These are phyloP conservation scores for Ophioceras dolichostomum DNA, from an alignment of 2,329 filamentous ascomycete species.

Conservation along the genomic window DNA sequence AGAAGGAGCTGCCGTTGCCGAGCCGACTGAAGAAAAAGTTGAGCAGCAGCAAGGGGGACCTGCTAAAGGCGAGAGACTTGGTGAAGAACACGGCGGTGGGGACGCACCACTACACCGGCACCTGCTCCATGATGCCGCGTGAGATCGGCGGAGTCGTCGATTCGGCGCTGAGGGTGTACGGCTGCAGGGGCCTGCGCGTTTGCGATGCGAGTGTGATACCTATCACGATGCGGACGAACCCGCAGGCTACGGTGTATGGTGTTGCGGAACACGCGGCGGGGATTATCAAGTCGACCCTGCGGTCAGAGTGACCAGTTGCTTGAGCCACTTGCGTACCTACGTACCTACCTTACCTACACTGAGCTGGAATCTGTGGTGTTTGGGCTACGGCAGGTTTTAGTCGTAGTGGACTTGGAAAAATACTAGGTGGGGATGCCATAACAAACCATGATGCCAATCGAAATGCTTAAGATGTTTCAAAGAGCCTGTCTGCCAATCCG, in stretches of 20 bases:
- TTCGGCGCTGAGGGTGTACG: slow-evolving; percentile 26
- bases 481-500: no score
- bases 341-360: no score
- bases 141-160: slow-evolving; percentile 30
- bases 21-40: slow-evolving; percentile 7
- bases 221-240: slow-evolving; percentile 22
- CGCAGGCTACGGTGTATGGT: slow-evolving; percentile 13
- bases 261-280: slow-evolving; percentile 24
- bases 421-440: no score
- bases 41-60: neutral
- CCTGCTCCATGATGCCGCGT: slow-evolving; percentile 27
- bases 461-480: no score
- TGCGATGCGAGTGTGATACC: slow-evolving; percentile 31
- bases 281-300: slow-evolving; percentile 21
- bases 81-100: neutral
- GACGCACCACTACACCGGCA: slow-evolving; percentile 24
- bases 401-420: no score
- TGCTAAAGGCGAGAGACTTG: neutral
- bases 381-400: no score
- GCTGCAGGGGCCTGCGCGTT: slow-evolving; percentile 26
- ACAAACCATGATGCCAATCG: no score
- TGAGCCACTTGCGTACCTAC: no score
- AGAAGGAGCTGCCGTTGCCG: no score
- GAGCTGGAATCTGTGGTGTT: no score
- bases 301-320: no score